Base-by-base conservation (phyloP, 2,329 filamentous ascomycete species). In the Aspergillus jensenii region DNA sequence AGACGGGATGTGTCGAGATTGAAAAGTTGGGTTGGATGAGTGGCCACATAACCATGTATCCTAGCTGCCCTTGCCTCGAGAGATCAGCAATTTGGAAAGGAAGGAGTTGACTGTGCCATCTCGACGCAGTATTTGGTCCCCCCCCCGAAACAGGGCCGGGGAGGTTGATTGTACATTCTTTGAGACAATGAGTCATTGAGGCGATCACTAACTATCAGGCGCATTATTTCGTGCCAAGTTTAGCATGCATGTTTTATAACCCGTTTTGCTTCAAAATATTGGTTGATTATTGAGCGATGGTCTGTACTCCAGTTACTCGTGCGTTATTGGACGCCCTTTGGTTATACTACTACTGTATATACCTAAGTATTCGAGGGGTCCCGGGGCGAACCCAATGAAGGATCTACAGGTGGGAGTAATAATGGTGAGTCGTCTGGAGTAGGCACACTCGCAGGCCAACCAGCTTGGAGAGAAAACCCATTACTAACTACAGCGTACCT, bases 1-100 rank as follows among this genome's bases (percentile, higher is more conserved):
- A 67, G 68, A 48, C 66, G 73, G 39, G 74, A 78, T 52, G 62
- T 75, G n/a, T 59, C 69, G 23, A 72, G 70, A 56, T 67, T 76
- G 62, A 75, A 71, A 63, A 73, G 69, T 55, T 76, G 74, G 65
- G 66, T 65, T 56, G 52, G 58, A 14, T 61, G 52, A 61, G 31
- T 5, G 31, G n/a, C 14, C 21, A 21, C 23, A 46, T 51, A 50
- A 25, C 15, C 17, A 27, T 40, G 17, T 39, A 17, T 27, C n/a
- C 17, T 15, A 19, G 40, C 27, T 39, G 7, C 25, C 21, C 12
- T 17, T 9, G 17, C 19, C 40, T 43, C 40, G 9, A 44, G 6
- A 52, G 6, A n/a, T 3, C 25, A 41, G 40, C 40, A 37, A 11
- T 41, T 25, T 51, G 35, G n/a, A 35, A 21, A 23, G 46, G 44